Evolutionary conservation across 2,329 filamentous ascomycete species (phyloP), one percentile per base, ranked within the genome.

Genomic region (Alternaria consortialis): DNA sequence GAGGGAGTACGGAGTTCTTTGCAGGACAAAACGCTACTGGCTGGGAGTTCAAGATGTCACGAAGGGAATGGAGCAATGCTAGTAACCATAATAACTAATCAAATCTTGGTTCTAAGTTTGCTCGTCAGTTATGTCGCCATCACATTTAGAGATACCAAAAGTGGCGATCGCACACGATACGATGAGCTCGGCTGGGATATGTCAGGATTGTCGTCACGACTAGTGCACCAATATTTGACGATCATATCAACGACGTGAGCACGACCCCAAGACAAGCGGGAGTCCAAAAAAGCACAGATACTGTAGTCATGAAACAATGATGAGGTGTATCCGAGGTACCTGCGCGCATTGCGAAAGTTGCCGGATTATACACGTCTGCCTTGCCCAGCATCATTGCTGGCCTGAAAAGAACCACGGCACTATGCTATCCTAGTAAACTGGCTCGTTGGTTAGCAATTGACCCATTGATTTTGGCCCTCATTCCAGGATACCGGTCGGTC

Each of bases 381-480:
- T 52, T 52, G 53, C 46, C 36, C 34, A 44, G 34, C 32, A 25
- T 36, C 47, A 39, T 27, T 40, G 53, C 34, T 60, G 20, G 53
- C 53, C 58, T 59, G 11, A 27, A 32, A 34, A 47, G 17, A 47
- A 54, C 34, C 37, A 52, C 51, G 31, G 31, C 60, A 39, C 46
- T 63, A 48, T 43, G 27, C n/a, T 36, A 43, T 23, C 44, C 31
- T 47, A 50, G 51, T 43, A 23, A 47, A 37, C 32, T 17, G 39
- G 32, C 32, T 62, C 27, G 46, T 37, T 47, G 47, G 34, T 52
- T 32, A 34, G 25, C 27, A 36, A 53, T 52, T 15, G 31, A 34
- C 42, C 44, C 53, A 52, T 32, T 62, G 29, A 40, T 48, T 64
- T 62, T 42, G 52, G 59, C 56, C 62, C 62, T 62, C 53, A 20